Evolutionary conservation across 2,329 filamentous ascomycete species (phyloP), one percentile per base, ranked within the genome.

Genomic region (Hypoxylon sp.): DNA sequence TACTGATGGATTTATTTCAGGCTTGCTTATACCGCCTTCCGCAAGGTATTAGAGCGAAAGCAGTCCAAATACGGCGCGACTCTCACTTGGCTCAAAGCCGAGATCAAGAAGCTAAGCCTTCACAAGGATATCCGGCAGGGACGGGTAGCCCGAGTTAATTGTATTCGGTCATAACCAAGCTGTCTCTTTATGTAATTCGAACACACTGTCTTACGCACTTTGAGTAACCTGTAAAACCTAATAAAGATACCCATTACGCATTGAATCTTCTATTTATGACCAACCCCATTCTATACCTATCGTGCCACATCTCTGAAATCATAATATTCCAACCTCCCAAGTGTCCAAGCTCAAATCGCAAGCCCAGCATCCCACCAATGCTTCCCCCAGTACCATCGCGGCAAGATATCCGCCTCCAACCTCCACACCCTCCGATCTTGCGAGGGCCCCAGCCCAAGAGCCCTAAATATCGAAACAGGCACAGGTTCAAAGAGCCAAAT

Each of bases 401-500:
- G 83, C 22, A 89, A 78, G 67, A 87, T 81, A 22, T 84, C 78
- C 33, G 83, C 77, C 69, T 85, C 83, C 88, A 91, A 94, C 73
- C 92, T 44, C 71, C 66, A 73, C 13, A 70, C 66, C 11, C 88
- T 90, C 0, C 84, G 81, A 74, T 92, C 89, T 0, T 86, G 87
- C 17, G 84, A 79, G 1, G 82, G 81, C 0, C 91, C 92, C 35
- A 91, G 82, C 0, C 92, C 91, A 14, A 94, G 35, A 1, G 85
- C 87, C 26, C 93, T 84, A n/a, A 94, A 76, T 0, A 86, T 76
- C 59, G 93, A 97, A 8, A 95, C 71, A 0, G 94, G 93, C n/a
- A 97, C 80, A 0, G 94, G 93, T 79, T 98, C 94, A 68, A 89
- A 89, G 13, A 97, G 79, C 92, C 92, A 97, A 0, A 97, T 75